These are phyloP conservation scores for Suillus subaureus DNA, from an alignment of 768 basidiomycete genomes.

Conservation along the genomic window DNA sequence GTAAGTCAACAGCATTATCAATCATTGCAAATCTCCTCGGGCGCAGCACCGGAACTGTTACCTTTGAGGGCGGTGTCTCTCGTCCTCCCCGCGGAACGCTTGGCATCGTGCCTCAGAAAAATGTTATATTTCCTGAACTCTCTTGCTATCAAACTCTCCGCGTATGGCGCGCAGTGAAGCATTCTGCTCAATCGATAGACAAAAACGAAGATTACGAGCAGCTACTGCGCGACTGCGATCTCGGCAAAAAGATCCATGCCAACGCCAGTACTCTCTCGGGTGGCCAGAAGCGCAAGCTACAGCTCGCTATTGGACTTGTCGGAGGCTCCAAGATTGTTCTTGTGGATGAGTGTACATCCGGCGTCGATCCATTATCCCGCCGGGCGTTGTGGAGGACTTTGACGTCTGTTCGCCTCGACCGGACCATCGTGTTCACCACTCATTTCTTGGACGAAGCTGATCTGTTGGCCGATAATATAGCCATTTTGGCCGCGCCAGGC, in stretches of 20 bases:
- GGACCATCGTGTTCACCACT: constrained; percentile 77
- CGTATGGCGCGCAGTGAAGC: constrained; percentile 75
- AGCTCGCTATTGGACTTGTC: constrained; percentile 78
- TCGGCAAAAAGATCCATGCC: constrained; percentile 66
- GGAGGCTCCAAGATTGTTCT: constrained; percentile 71
- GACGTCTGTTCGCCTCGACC: constrained; percentile 62
- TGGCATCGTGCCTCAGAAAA: constrained; percentile 83
- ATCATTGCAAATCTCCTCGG: constrained; percentile 66
- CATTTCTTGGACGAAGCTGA: constrained; percentile 85
- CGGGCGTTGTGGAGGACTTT: constrained; percentile 78
- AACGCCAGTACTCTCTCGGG: constrained; percentile 71
- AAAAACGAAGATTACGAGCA: constrained; percentile 62
- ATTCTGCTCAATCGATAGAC: constrained; percentile 43
- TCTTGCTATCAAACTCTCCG: constrained; percentile 72
- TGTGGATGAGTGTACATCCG: constrained; percentile 76
- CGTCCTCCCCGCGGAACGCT: constrained; percentile 64
- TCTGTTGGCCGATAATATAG: constrained; percentile 74
- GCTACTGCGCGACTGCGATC: constrained; percentile 70
- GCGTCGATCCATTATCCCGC: constrained; percentile 80
- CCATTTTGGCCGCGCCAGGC: constrained; percentile 74
- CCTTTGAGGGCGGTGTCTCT: constrained; percentile 52
- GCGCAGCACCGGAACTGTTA: constrained; percentile 58
- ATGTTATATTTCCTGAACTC: constrained; percentile 78
- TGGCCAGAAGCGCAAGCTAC: constrained; percentile 82
- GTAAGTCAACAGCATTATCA: constrained; percentile 74